Conservation (phyloP, 139 green algal species). For the Asterochloris erici region DNA sequence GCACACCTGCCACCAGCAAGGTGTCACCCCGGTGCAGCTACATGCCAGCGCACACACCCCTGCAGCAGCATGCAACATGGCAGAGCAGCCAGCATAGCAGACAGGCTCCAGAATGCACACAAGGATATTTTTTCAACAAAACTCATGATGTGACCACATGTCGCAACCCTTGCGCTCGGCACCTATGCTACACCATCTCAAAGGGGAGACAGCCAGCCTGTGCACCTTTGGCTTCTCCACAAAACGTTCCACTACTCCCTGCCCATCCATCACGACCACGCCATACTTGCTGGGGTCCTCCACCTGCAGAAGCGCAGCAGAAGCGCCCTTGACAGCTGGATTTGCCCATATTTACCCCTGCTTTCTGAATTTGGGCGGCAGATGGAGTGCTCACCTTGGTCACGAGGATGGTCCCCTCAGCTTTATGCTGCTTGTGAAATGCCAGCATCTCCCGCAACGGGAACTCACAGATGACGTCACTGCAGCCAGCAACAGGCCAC, state of each 20-base stretch:
- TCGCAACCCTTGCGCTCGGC: not conserved
- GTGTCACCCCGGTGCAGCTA: too few relatives aligned
- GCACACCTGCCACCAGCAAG: too few relatives aligned
- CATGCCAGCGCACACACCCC: too few relatives aligned
- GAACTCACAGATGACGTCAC: conserved; percentile 96
- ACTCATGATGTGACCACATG: not conserved
- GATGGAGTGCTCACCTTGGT: conserved; percentile 68
- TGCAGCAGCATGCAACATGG: not conserved
- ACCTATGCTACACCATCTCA: not conserved
- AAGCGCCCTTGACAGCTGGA: too few relatives aligned
- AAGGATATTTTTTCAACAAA: too few relatives aligned
- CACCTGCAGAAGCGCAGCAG: conserved; percentile 46
- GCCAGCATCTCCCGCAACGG: conserved; percentile 85
- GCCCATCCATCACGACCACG: conserved; percentile 89
- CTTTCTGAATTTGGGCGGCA: too few relatives aligned
- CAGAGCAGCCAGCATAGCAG: not conserved
- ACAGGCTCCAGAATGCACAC: too few relatives aligned
- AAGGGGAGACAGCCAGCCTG: not conserved
- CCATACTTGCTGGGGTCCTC: conserved; percentile 96
- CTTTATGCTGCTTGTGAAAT: conserved; percentile 68
- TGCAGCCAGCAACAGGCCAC: conserved; percentile 29
- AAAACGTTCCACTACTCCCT: conserved; percentile 86
- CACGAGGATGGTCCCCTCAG: conserved; percentile 93
- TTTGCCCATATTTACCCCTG: too few relatives aligned
- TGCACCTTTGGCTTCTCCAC: conserved; percentile 88